Percentiles rank a stretch among this genome's conserved stretches.
phyloP scores from a whole-genome alignment of 495 filamentous ascomycete species.

The Ramalina peruviana region DNA sequence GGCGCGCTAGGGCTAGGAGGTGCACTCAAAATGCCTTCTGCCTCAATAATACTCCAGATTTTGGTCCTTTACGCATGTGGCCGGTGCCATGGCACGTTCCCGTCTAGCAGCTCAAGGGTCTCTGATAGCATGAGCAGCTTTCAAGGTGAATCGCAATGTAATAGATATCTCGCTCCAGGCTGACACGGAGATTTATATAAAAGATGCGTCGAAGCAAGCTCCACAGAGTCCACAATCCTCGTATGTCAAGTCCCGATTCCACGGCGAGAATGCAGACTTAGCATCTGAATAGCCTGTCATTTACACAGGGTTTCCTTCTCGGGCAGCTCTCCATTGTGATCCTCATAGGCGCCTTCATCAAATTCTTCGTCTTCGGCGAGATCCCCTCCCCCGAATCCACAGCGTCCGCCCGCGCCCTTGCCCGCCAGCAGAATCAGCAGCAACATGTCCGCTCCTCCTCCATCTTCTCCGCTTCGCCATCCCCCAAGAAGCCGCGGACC shows the following conservation, averaged over 20 bases:
- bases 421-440: conserved; percentile 53
- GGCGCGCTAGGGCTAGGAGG: no score
- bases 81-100: neutral
- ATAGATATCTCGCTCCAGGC: neutral
- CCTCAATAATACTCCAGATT: no score
- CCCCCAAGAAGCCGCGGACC: conserved; percentile 30
- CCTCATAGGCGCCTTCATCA: conserved; percentile 86
- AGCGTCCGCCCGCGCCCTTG: conserved; percentile 50
- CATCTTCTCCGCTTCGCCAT: conserved; percentile 24
- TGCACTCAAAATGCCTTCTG: no score
- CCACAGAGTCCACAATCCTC: conserved; percentile 26
- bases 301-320: conserved; percentile 84
- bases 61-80: neutral
- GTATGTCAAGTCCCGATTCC: conserved; percentile 22
- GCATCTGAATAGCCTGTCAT: conserved; percentile 50
- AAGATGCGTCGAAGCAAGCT: conserved; percentile 10
- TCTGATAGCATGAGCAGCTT: conserved; percentile 12
- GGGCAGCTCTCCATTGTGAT: conserved; percentile 87
- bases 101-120: neutral
- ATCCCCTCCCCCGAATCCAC: conserved; percentile 67
- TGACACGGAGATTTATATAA: neutral
- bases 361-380: conserved; percentile 99
- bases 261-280: neutral
- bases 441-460: conserved; percentile 47
- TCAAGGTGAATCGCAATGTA: conserved; percentile 1